These are phyloP conservation scores for Trichophyton verrucosum DNA, from an alignment of 2,329 filamentous ascomycete genomes.

Conservation along the genomic window DNA sequence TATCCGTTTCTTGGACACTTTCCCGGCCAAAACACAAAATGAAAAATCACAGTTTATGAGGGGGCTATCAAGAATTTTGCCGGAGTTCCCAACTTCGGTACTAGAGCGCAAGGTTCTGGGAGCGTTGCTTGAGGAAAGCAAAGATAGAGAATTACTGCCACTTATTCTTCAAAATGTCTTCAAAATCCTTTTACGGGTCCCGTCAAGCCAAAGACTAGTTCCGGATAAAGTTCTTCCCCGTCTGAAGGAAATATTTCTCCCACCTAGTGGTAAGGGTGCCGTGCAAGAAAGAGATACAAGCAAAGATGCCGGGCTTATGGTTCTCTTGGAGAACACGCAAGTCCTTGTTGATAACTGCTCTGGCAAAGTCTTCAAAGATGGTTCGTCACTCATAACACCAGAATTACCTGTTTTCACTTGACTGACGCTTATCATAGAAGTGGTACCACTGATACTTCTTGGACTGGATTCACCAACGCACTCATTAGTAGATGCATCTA, in stretches of 20 bases:
- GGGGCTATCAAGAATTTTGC: conserved; percentile 72
- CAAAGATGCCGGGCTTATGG: conserved; percentile 81
- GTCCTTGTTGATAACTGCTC: conserved; percentile 67
- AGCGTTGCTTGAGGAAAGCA: conserved; percentile 80
- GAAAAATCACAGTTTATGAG: conserved; percentile 90
- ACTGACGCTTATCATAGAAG: conserved; percentile 44
- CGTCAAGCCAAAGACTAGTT: conserved; percentile 65
- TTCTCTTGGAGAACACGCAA: conserved; percentile 72
- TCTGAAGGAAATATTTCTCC: conserved; percentile 70
- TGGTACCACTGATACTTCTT: conserved; percentile 71
- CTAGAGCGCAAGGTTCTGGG: conserved; percentile 90
- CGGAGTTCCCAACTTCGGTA: conserved; percentile 84
- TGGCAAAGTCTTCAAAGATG: conserved; percentile 89
- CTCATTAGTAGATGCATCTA: conserved; percentile 71
- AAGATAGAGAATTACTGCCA: conserved; percentile 76
- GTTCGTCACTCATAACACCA: conserved; percentile 35
- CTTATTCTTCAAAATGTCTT: conserved; percentile 85
- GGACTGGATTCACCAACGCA: conserved; percentile 84
- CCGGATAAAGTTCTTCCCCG: conserved; percentile 75
- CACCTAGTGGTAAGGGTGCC: conserved; percentile 35
- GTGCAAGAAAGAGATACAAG: conserved; percentile 63
- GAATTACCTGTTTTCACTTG: background rate
- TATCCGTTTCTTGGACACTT: conserved; percentile 81
- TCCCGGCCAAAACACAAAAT: conserved; percentile 80
- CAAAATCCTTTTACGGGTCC: conserved; percentile 69